These are phyloP conservation scores for Ogataea salicorniae DNA, from an alignment of 805 yeast genomes.

Conservation along the genomic window DNA sequence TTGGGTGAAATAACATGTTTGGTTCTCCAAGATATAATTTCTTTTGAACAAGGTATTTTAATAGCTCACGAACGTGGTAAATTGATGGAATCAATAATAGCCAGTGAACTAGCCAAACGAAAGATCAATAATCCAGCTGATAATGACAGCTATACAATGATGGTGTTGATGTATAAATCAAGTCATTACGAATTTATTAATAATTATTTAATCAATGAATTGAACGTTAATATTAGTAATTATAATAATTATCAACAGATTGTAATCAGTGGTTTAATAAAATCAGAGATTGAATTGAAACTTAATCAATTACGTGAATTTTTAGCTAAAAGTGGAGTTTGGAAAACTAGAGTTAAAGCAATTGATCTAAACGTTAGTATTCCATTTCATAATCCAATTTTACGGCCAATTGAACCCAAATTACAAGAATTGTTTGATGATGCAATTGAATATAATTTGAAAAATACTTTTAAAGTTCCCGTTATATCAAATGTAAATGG, in stretches of 20 bases:
- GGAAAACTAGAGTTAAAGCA: conserved; percentile 23
- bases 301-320: conserved; percentile 9
- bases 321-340: conserved; percentile 11
- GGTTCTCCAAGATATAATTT: conserved; percentile 24
- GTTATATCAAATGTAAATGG: conserved; percentile 29
- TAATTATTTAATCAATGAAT: conserved; percentile 7
- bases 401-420: conserved; percentile 24
- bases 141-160: conserved; percentile 32
- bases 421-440: conserved; percentile 13
- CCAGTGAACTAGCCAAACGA: neutral
- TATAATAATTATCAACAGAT: conserved; percentile 31
- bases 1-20: conserved; percentile 31
- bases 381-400: conserved; percentile 32
- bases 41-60: conserved; percentile 22
- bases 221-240: conserved; percentile 25
- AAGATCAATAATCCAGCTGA: neutral
- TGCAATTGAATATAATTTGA: neutral
- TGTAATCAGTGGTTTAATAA: conserved; percentile 28
- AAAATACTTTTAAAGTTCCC: conserved; percentile 18
- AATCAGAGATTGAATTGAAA: conserved; percentile 11
- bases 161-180: conserved; percentile 27
- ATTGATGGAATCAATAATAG: conserved; percentile 28
- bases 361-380: conserved; percentile 27
- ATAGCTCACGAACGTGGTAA: conserved; percentile 27
- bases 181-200: conserved; percentile 16